Percentiles rank a stretch among this genome's conserved stretches.
phyloP scores from a whole-genome alignment of 441 rosid species.

The California macrophylla region DNA sequence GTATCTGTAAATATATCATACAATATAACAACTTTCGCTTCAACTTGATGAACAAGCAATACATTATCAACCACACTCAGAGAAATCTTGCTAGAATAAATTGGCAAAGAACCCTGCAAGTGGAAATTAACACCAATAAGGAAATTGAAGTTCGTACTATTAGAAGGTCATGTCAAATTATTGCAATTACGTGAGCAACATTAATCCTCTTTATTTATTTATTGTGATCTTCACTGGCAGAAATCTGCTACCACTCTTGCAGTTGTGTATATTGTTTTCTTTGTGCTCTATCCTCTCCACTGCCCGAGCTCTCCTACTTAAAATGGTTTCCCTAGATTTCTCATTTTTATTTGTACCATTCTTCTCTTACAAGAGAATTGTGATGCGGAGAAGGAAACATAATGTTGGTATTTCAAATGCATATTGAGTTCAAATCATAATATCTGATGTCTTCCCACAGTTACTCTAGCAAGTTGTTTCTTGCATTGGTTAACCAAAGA shows the following conservation, averaged over 20 bases:
- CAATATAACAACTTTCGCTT: conserved; percentile 81
- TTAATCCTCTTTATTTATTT: background rate
- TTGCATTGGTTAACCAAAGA: background rate
- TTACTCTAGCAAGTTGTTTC: background rate
- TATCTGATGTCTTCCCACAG: background rate
- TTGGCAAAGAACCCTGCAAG: conserved; percentile 86
- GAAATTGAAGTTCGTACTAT: conserved; percentile 7
- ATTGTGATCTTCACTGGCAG: background rate
- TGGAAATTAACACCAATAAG: conserved; percentile 1
- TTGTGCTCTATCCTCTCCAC: background rate
- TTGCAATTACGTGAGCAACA: background rate
- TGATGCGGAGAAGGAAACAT: background rate
- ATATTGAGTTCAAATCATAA: background rate
- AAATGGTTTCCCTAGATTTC: background rate
- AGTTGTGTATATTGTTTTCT: background rate
- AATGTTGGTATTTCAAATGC: background rate
- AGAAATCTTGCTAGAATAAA: conserved; percentile 78
- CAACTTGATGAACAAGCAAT: conserved; percentile 90
- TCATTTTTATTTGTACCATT: background rate
- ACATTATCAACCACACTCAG: conserved; percentile 84
- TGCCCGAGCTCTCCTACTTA: background rate
- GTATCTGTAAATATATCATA: conserved; percentile 84
- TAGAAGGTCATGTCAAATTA: background rate
- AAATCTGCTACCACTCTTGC: background rate
- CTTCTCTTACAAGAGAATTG: background rate